These are phyloP conservation scores for Dryas octopetala DNA, from an alignment of 306 rosid species.

Conservation along the genomic window DNA sequence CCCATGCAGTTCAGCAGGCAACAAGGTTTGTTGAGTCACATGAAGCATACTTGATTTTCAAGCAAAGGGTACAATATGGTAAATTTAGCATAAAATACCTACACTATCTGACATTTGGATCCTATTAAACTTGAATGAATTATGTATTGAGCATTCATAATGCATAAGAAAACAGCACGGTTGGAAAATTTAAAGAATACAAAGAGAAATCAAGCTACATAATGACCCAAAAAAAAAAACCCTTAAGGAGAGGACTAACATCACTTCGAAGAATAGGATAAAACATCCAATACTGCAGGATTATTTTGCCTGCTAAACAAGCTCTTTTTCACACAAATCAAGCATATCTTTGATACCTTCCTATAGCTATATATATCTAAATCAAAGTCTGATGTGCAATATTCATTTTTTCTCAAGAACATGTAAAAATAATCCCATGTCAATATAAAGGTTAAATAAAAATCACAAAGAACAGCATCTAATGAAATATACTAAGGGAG, in stretches of 20 bases:
- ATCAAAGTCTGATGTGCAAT: not conserved
- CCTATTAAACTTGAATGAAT: not conserved
- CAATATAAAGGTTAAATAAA: not conserved
- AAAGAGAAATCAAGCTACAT: not conserved
- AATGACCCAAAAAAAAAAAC: too few species aligned
- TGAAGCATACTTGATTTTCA: not conserved
- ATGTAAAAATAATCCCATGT: not conserved
- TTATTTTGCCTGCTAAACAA: not conserved
- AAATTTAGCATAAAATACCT: not conserved
- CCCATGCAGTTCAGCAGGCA: not conserved
- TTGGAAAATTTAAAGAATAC: not conserved
- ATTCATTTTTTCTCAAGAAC: not conserved
- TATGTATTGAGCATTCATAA: not conserved
- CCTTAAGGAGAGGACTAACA: not conserved
- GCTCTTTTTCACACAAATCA: not conserved
- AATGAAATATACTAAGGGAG: not conserved
- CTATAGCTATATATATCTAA: not conserved
- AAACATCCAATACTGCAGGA: not conserved
- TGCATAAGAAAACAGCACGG: not conserved
- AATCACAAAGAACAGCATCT: not conserved
- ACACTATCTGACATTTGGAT: not conserved
- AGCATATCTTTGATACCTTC: not conserved
- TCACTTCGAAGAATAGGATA: not conserved
- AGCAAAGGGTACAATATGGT: not conserved
- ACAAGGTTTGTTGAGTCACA: not conserved